A percentile compares a stretch with the other conserved stretches of the same genome.
These are phyloP conservation scores for Verticillium isaacii DNA, from an alignment of 2,329 filamentous ascomycete genomes.

Conservation along the genomic window DNA sequence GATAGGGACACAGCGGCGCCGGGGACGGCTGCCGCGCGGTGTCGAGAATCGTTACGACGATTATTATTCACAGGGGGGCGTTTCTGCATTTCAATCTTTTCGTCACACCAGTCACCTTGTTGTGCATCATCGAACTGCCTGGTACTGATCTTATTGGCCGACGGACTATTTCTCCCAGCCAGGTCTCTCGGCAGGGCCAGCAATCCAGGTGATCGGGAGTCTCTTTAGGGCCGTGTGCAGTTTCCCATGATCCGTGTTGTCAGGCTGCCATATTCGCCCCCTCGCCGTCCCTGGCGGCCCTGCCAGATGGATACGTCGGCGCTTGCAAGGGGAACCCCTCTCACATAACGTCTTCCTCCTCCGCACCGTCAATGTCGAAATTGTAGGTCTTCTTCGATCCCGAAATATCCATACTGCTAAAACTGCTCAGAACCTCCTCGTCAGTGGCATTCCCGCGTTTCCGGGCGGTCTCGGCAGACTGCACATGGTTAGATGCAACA, in stretches of 20 bases:
- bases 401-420: not conserved
- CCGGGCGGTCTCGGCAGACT: not conserved
- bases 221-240: too few relatives aligned
- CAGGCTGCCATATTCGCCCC: too few relatives aligned
- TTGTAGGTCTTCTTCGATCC: not conserved
- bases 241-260: too few relatives aligned
- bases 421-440: not conserved
- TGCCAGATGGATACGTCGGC: too few relatives aligned
- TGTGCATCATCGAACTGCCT: not conserved
- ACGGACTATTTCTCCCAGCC: too few relatives aligned
- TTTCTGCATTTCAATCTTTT: not conserved
- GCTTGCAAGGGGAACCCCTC: not conserved
- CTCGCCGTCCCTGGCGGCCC: too few relatives aligned
- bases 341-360: not conserved
- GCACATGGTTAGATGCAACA: not conserved
- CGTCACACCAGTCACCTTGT: not conserved
- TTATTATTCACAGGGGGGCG: not conserved
- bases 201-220: too few relatives aligned
- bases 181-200: too few relatives aligned
- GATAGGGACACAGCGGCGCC: not conserved
- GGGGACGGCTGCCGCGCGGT: not conserved
- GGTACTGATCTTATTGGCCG: not conserved
- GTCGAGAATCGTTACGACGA: not conserved
- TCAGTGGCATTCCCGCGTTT: not conserved
- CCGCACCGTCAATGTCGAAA: not conserved